phyloP scores from a whole-genome alignment of 495 filamentous ascomycete species.

The Aspergillus nidulans region DNA sequence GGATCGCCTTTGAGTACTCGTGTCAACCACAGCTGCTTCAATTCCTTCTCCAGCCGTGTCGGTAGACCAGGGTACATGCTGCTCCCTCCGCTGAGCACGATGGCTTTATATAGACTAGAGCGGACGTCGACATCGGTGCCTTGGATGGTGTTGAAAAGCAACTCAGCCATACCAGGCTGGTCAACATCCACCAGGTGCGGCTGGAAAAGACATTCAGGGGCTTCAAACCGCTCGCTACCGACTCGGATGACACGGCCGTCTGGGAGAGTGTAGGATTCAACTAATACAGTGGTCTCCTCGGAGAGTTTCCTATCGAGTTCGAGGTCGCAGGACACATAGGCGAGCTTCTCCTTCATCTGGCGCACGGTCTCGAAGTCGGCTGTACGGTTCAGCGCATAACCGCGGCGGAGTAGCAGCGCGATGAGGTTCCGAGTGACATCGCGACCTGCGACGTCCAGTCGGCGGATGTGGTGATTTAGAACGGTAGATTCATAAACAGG shows the following conservation, averaged over 20 bases:
- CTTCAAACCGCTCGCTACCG: conserved; percentile 95
- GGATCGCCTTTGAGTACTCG: conserved; percentile 84
- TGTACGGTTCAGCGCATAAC: conserved; percentile 96
- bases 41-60: conserved; percentile 91
- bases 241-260: conserved; percentile 95
- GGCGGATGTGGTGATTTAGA: conserved; percentile 89
- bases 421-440: conserved; percentile 98
- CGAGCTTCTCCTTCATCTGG: conserved; percentile 99
- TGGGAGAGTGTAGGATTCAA: conserved; percentile 94
- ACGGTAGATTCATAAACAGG: conserved; percentile 97
- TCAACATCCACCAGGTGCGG: conserved; percentile 97
- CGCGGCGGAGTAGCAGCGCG: conserved; percentile 85
- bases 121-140: conserved; percentile 92
- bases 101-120: conserved; percentile 88
- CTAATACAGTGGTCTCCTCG: conserved; percentile 95
- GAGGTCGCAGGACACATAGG: conserved; percentile 98
- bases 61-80: conserved; percentile 99
- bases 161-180: conserved; percentile 92
- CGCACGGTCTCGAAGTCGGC: conserved; percentile 99
- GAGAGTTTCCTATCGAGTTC: conserved; percentile 92
- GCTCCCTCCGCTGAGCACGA: conserved; percentile 92
- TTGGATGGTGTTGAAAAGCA: conserved; percentile 98
- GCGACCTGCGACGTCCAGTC: conserved; percentile 91
- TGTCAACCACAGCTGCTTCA: conserved; percentile 98
- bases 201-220: conserved; percentile 97